Percentiles rank a stretch among this genome's conserved stretches.
These are phyloP conservation scores for Diaporthe caulivora DNA, from an alignment of 2,329 filamentous ascomycete genomes.

Conservation along the genomic window DNA sequence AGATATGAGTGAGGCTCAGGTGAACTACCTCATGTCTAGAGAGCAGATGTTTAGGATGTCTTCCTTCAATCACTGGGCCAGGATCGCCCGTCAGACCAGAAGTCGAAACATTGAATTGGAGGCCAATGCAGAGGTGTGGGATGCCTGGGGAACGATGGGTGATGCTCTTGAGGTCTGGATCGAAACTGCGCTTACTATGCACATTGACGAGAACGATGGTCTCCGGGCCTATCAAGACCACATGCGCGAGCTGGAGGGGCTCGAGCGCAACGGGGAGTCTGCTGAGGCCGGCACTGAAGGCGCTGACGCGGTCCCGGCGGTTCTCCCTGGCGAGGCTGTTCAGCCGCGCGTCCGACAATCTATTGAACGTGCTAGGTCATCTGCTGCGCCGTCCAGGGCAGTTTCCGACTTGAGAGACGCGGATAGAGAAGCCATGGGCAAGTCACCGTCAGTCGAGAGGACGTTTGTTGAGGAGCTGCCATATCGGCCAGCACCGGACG, in stretches of 20 bases:
- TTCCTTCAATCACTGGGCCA: slow-evolving; percentile 39
- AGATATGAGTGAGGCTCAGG: slow-evolving; percentile 32
- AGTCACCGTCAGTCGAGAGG: slow-evolving; percentile 36
- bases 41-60: slow-evolving; percentile 39
- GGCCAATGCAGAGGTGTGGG: slow-evolving; percentile 38
- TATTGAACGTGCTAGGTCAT: slow-evolving; percentile 35
- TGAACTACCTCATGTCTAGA: slow-evolving; percentile 36
- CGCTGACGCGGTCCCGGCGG: not conserved
- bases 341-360: slow-evolving; percentile 38
- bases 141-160: slow-evolving; percentile 37
- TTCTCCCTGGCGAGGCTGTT: slow-evolving; percentile 21
- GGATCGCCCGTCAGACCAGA: slow-evolving; percentile 27
- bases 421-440: slow-evolving; percentile 20
- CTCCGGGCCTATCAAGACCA: slow-evolving; percentile 39
- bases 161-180: slow-evolving; percentile 58
- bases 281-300: not conserved
- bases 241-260: slow-evolving; percentile 30
- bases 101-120: slow-evolving; percentile 33
- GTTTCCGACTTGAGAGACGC: not conserved
- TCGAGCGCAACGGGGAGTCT: slow-evolving; percentile 28
- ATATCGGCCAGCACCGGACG: slow-evolving; percentile 21
- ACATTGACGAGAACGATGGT: slow-evolving; percentile 38
- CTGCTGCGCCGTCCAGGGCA: not conserved
- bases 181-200: slow-evolving; percentile 42
- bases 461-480: slow-evolving; percentile 36